Evolutionary conservation across 768 basidiomycete species (phyloP), one percentile per base, ranked within the genome.

Genomic region (Pleurotus ostreatus): DNA sequence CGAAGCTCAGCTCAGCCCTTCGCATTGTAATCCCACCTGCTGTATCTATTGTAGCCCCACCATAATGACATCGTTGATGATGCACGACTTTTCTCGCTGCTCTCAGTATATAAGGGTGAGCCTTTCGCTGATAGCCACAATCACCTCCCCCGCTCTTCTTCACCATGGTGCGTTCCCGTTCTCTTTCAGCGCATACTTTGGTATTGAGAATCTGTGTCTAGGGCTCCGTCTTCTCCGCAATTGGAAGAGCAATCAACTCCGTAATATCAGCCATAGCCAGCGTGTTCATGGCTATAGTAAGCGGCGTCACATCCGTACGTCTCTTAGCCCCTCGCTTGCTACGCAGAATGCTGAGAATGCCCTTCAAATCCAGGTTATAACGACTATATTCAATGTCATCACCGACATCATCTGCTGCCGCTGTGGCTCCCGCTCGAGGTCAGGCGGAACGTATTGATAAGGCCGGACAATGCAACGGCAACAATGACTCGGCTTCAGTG

Each of bases 341-440:
- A 12, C 8, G 11, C 51, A 34, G 13, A 38, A 53, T 46, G 11
- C 38, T 25, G 38, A 34, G 8, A 20, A 49, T 9, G 16, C 16
- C 5, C 13, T 44, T 44, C 15, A 22, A 16, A 44, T 59, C 7
- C 59, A 88, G 86, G 70, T 87, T 44, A 73, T 86, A 43, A 80
- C 84, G 12, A 79, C 83, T 0, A 86, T 87, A 57, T 81, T 85
- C 62, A 74, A 86, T 62, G 64, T 84, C 44, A 83, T 88, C 55
- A 57, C 69, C 47, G 85, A 79, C 57, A 78, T 80, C 40, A 69
- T 80, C 2, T 80, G 78, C 64, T 81, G 79, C 63, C 67, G 74
- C 61, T 81, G 78, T 55, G 46, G 46, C 1, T 47, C 46, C 16
- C 16, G 46, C 3, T 20, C n/a, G n/a, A 44, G 41, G 15, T 6